Conservation (phyloP, 1,284 basidiomycete genomes). For the Fomitopsis pinicola region DNA sequence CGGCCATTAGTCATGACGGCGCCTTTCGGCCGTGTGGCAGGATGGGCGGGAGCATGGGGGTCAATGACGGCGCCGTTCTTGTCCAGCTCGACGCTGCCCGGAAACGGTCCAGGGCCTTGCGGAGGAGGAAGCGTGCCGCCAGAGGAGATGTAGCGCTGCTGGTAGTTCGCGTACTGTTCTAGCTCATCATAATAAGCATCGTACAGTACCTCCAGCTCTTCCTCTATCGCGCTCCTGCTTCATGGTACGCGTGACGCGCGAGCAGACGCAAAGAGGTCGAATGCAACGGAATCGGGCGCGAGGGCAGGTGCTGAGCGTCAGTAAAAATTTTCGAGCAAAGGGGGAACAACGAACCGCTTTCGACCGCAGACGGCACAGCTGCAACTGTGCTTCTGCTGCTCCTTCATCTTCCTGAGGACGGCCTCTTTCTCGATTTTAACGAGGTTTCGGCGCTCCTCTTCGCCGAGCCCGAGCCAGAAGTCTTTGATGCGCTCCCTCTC, state of each 20-base stretch:
- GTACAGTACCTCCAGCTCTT: conserved; percentile 98
- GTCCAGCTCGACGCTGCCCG: conserved; percentile 95
- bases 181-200: conserved; percentile 99
- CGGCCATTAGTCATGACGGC: conserved; percentile 43
- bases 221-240: conserved; percentile 90
- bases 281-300: conserved; percentile 10
- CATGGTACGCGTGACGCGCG: conserved; percentile 8
- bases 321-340: conserved; percentile 28
- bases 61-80: conserved; percentile 83
- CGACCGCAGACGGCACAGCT: conserved; percentile 95
- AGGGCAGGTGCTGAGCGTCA: conserved; percentile 29
- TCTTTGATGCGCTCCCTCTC: conserved; percentile 96
- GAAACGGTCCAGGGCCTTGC: conserved; percentile 95
- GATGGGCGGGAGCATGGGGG: conserved; percentile 40
- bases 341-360: conserved; percentile 67
- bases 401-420: conserved; percentile 97
- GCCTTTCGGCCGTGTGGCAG: conserved; percentile 36
- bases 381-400: conserved; percentile 95
- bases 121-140: conserved; percentile 86
- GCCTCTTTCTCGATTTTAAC: conserved; percentile 98
- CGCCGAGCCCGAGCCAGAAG: conserved; percentile 91
- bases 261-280: conserved; percentile 15
- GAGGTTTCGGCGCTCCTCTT: conserved; percentile 85
- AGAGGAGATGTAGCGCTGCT: conserved; percentile 88
- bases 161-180: conserved; percentile 96